A percentile compares a stretch with the other conserved stretches of the same genome.
These are phyloP conservation scores for Paulownia fortunei DNA, from an alignment of 257 asterid species.

Conservation along the genomic window DNA sequence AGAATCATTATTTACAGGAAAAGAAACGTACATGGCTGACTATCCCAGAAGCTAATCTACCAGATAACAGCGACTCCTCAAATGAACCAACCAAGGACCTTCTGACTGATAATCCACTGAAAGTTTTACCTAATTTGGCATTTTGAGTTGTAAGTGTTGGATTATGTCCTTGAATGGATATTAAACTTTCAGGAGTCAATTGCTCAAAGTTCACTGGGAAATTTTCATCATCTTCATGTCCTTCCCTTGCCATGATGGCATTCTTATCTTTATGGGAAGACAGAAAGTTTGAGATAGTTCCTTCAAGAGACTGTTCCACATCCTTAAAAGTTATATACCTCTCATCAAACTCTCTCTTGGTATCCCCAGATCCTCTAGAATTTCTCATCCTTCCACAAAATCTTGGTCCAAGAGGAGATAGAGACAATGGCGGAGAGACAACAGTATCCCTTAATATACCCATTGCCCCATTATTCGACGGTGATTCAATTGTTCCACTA, in stretches of 20 bases:
- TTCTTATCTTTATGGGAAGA: conserved; percentile 47
- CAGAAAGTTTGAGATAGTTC: conserved; percentile 46
- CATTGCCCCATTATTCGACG: conserved; percentile 36
- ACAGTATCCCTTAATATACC: conserved; percentile 37
- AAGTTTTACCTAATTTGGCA: conserved; percentile 59
- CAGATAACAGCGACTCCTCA: conserved; percentile 91
- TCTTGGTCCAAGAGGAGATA: conserved; percentile 91
- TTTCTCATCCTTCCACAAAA: conserved; percentile 48
- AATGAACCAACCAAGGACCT: conserved; percentile 94
- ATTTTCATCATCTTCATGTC: conserved; percentile 55
- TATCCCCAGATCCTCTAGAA: conserved; percentile 36
- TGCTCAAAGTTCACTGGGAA: conserved; percentile 56
- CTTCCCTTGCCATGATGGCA: conserved; percentile 21
- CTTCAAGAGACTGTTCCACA: conserved; percentile 74
- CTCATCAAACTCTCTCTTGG: conserved; percentile 49
- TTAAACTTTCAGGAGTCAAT: conserved; percentile 52
- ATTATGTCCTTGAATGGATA: conserved; percentile 44
- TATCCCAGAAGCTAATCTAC: conserved; percentile 81
- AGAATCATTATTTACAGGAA: conserved; percentile 12
- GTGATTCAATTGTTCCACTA: conserved; percentile 37
- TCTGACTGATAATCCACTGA: conserved; percentile 72
- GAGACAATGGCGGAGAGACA: conserved; percentile 56
- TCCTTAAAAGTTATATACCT: conserved; percentile 63
- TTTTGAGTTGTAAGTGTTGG: conserved; percentile 43
- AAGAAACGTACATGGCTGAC: conserved; percentile 59